Base-by-base conservation (phyloP, 2,329 filamentous ascomycete species). In the Trichoderma sp. region DNA sequence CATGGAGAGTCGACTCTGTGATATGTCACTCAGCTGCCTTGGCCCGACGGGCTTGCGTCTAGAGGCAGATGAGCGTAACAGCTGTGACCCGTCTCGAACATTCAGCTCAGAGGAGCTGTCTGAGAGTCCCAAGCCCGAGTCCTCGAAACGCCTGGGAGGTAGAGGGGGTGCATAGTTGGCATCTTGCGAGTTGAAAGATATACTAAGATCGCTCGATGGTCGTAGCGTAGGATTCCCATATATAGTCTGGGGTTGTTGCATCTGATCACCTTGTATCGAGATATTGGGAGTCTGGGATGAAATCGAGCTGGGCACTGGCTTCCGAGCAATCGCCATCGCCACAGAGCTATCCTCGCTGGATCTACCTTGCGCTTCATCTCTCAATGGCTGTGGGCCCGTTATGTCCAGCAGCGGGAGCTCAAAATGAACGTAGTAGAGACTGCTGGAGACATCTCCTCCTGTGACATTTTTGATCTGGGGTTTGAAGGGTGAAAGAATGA, bases 401-500 rank as follows among this genome's bases (percentile, higher is more conserved):
- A 77, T 35, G 69, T 92, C 87, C 45, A 87, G 83, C 4, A 87
- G 86, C 2, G 85, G 83, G 8, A 69, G 65, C 67, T 76, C 74
- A 45, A 96, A 86, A 79, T 98, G 94, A 64, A 97, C 83, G 76
- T 95, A 98, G 80, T 98, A 99, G 5, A 99, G 84, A 15, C 91
- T 97, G 73, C 89, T 92, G 67, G 90, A 88, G 58, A 99, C 90
- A 76, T 97, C 94, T 76, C 94, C 90, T 53, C 87, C 89, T 0
- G 93, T 96, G 70, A 99, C 92, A 69, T 93, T 94, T 77, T 95
- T 97, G 50, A 90, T 85, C 61, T 92, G 89, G 2, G 95, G 95
- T 76, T 97, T 97, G 70, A 95, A 86, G 0, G 95, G 92, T 1
- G 94, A 96, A 54, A 99, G 87, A 73, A 97, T 96, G 67, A 97